Conservation (phyloP, 352 stramenopile genomes). For the Phytophthora pinifolia region DNA sequence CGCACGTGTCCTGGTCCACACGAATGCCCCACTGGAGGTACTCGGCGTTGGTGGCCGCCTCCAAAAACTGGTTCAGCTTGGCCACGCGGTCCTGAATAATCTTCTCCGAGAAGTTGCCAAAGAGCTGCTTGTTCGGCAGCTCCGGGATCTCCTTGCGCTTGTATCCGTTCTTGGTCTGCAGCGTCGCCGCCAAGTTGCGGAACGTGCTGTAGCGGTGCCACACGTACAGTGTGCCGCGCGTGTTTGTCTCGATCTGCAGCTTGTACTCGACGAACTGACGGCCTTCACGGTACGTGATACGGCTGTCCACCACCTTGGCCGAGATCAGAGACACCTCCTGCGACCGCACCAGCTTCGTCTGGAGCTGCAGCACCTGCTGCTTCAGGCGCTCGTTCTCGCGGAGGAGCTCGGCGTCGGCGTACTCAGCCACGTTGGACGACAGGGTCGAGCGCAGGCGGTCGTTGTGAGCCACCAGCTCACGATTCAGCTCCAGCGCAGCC, state of each 20-base stretch:
- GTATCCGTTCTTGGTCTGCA: constrained; percentile 79
- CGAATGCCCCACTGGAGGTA: constrained; percentile 78
- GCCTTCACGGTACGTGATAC: constrained; percentile 66
- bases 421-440: constrained; percentile 69
- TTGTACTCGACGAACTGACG: constrained; percentile 80
- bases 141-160: constrained; percentile 75
- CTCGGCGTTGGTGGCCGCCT: constrained; percentile 71
- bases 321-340: constrained; percentile 69
- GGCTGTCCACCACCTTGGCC: constrained; percentile 69
- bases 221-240: constrained; percentile 61
- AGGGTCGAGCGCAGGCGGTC: constrained; percentile 62
- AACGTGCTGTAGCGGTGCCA: constrained; percentile 83
- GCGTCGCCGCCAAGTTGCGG: constrained; percentile 66
- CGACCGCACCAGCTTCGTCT: constrained; percentile 66
- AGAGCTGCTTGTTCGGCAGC: constrained; percentile 73
- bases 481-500: constrained; percentile 59
- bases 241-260: constrained; percentile 75
- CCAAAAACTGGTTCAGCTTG: constrained; percentile 75
- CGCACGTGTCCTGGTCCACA: constrained; percentile 72
- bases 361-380: constrained; percentile 67
- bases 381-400: constrained; percentile 74
- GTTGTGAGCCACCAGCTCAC: constrained; percentile 61
- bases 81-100: constrained; percentile 74
- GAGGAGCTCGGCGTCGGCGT: constrained; percentile 62
- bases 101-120: constrained; percentile 72